Evolutionary conservation across 257 asterid species (phyloP).

Genomic region (Mentha longifolia): DNA sequence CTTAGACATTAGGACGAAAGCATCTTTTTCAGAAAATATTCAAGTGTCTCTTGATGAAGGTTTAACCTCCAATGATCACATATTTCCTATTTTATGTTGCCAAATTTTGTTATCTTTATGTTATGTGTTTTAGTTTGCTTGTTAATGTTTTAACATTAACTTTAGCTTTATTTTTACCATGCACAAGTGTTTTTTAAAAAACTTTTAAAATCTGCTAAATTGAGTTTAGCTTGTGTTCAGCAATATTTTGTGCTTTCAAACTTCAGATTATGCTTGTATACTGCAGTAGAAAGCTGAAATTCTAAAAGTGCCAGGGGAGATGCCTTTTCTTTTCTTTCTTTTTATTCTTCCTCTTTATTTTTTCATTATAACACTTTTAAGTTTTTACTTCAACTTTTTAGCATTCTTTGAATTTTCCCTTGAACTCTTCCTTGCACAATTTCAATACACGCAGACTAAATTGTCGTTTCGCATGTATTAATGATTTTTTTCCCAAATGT

Average conservation of each 20-base stretch:
- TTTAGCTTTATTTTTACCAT: slow-evolving; percentile 16
- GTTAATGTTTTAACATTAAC: slow-evolving; percentile 5
- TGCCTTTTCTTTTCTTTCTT: background rate
- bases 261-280: background rate
- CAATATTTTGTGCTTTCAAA: slow-evolving; percentile 1
- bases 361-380: too few species aligned
- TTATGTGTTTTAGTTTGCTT: background rate
- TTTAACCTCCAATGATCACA: slow-evolving; percentile 38
- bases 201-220: background rate
- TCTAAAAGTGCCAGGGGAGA: too few species aligned
- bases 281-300: background rate
- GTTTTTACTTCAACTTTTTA: background rate
- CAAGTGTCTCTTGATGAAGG: slow-evolving; percentile 88
- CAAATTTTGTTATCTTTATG: background rate
- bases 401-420: background rate
- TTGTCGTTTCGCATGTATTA: background rate
- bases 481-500: background rate
- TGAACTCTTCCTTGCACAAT: background rate
- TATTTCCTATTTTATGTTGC: background rate
- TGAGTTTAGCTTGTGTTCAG: background rate
- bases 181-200: background rate
- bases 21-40: slow-evolving; percentile 58
- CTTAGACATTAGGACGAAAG: slow-evolving; percentile 65
- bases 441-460: background rate
- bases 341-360: background rate